Conservation (phyloP, 1,284 basidiomycete species). For the Lignosus rhinocerotis region DNA sequence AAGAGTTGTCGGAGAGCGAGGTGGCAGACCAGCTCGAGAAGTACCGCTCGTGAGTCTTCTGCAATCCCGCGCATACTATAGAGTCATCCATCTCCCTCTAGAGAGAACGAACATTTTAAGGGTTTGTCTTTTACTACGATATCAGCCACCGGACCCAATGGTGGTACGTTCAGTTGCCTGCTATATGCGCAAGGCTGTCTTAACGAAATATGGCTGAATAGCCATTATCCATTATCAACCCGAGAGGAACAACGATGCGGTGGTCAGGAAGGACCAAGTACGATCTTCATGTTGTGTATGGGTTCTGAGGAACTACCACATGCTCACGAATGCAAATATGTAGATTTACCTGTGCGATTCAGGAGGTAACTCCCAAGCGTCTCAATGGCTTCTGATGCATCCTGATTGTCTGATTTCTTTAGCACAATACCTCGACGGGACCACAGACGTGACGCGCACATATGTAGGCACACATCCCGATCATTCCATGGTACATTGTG, state of each 20-base stretch:
- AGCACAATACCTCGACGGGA: constrained; percentile 92
- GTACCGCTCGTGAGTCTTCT: constrained; percentile 72
- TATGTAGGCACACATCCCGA: constrained; percentile 47
- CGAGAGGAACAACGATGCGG: constrained; percentile 70
- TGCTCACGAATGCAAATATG: not conserved
- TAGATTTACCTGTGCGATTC: constrained; percentile 95
- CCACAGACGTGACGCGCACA: constrained; percentile 92
- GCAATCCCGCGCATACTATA: too few species aligned
- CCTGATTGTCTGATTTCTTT: not conserved
- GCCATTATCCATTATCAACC: constrained; percentile 96
- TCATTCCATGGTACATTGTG: not conserved
- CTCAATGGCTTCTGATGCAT: not conserved
- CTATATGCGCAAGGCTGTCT: not conserved
- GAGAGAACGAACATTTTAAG: constrained; percentile 77
- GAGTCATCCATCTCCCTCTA: constrained; percentile 21
- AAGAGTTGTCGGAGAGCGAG: constrained; percentile 78
- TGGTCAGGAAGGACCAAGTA: constrained; percentile 76
- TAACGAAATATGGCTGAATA: constrained; percentile 26
- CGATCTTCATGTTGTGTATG: constrained; percentile 1
- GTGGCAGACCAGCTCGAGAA: constrained; percentile 80
- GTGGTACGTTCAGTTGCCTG: constrained; percentile 50
- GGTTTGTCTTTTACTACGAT: constrained; percentile 94
- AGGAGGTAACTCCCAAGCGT: constrained; percentile 56
- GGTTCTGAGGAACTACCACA: not conserved
- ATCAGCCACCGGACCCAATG: constrained; percentile 87